Conservation (phyloP, 352 stramenopile species). For the Aphanomyces euteiches region DNA sequence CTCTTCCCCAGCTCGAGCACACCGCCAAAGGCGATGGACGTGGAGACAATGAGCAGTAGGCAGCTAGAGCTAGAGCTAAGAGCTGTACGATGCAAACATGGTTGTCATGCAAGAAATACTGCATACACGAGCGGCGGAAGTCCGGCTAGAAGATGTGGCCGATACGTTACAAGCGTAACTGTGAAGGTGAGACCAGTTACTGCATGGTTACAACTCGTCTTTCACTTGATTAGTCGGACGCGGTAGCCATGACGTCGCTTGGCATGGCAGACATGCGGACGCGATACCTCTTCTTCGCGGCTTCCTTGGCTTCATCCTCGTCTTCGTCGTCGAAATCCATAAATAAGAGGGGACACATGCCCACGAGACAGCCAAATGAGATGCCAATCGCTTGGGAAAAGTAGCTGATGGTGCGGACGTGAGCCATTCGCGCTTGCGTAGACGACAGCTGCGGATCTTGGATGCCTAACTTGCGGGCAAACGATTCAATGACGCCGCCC, state of each 20-base stretch:
- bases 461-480: constrained; percentile 62
- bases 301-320: constrained; percentile 29
- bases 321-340: constrained; percentile 73
- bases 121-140: too few relatives aligned
- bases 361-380: constrained; percentile 83
- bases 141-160: too few relatives aligned
- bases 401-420: constrained; percentile 75
- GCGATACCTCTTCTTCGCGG: constrained; percentile 15
- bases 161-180: too few relatives aligned
- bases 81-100: too few relatives aligned
- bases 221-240: neutral
- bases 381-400: constrained; percentile 78
- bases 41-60: too few relatives aligned
- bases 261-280: constrained; percentile 14
- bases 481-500: constrained; percentile 86
- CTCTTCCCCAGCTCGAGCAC: too few relatives aligned
- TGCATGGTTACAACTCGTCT: too few relatives aligned
- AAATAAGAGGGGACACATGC: constrained; percentile 88
- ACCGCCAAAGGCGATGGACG: too few relatives aligned
- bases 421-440: constrained; percentile 66
- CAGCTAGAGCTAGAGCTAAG: too few relatives aligned
- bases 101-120: too few relatives aligned
- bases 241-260: neutral
- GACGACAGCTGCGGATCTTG: constrained; percentile 70
- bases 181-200: too few relatives aligned